These are phyloP conservation scores for Pythium utonaiense DNA, from an alignment of 352 stramenopile species.

Conservation along the genomic window DNA sequence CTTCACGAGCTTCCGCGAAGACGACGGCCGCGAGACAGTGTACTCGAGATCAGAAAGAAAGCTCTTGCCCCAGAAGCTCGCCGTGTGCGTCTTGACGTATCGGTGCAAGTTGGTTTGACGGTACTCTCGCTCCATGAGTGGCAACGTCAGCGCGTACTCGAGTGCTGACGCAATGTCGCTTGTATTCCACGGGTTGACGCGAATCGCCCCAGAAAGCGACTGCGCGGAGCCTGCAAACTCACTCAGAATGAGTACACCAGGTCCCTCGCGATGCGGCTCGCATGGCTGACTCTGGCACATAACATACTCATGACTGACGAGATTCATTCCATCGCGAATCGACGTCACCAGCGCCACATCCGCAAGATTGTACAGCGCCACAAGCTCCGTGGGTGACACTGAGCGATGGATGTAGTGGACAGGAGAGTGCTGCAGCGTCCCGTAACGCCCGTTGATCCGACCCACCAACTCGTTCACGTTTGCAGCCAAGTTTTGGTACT, in stretches of 20 bases:
- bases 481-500: constrained; percentile 80
- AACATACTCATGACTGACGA: constrained; percentile 89
- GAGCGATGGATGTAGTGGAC: constrained; percentile 88
- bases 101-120: constrained; percentile 81
- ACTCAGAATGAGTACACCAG: constrained; percentile 82
- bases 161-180: constrained; percentile 71
- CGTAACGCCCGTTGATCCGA: constrained; percentile 85
- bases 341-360: constrained; percentile 89
- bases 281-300: constrained; percentile 75
- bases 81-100: constrained; percentile 86
- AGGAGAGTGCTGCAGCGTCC: constrained; percentile 80
- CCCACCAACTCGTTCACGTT: constrained; percentile 88
- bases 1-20: constrained; percentile 47
- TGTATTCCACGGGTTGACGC: constrained; percentile 88
- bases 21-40: constrained; percentile 30
- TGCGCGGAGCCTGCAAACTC: constrained; percentile 88
- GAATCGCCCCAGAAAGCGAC: constrained; percentile 84
- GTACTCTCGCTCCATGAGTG: constrained; percentile 81
- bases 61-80: constrained; percentile 80
- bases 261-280: constrained; percentile 53
- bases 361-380: constrained; percentile 88
- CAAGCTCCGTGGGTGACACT: constrained; percentile 76
- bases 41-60: constrained; percentile 77
- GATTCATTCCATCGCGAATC: constrained; percentile 89
- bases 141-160: constrained; percentile 67